Base-by-base conservation (phyloP, 805 yeast genomes). In the Candida tibetensis region DNA sequence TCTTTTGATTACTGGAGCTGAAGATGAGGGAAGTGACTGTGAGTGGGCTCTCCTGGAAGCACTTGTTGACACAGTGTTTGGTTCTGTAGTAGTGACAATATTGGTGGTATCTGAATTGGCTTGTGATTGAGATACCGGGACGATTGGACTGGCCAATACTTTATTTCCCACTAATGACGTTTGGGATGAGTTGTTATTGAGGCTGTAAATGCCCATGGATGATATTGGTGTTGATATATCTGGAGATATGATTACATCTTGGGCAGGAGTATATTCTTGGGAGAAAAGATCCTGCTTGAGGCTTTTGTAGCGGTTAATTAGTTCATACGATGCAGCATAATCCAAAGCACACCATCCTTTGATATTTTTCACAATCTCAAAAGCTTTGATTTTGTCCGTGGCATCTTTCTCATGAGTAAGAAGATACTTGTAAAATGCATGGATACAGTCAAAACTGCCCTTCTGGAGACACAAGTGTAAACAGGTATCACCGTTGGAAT, bases 371-470 rank as follows among this genome's bases (percentile, higher is more conserved):
- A 70, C 50, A 16, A 66, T 60, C 27, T 71, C 71, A 41, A 79
- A 74, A 1, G 78, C 76, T 15, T 72, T 68, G 23, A 81, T 53
- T 36, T 74, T 69, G 44, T 79, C 59, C 5, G 38, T 21, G 3
- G 49, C 42, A 30, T 49, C 48, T 22, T 37, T 40, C 17, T 34
- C 21, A 15, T 18, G 21, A 5, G 17, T 23, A 12, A 25, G 32
- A 2, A 58, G 42, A 28, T 34, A 47, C 32, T 38, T 37, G 26
- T 57, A 36, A 2, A 66, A 42, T 14, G 51, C 62, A 36, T 53
- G 52, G 15, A 65, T 48, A 32, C 85, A 79, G 33, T 74, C 74
- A 12, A 75, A 50, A 42, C 77, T 75, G 4, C 90, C 91, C 49
- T 72, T 77, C 39, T 83, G 82, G 47, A 86, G 73, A 36, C 68